Evolutionary conservation across 768 basidiomycete genomes (phyloP), one percentile per base, ranked within the genome.

Genomic region (Clavaria fumosa): DNA sequence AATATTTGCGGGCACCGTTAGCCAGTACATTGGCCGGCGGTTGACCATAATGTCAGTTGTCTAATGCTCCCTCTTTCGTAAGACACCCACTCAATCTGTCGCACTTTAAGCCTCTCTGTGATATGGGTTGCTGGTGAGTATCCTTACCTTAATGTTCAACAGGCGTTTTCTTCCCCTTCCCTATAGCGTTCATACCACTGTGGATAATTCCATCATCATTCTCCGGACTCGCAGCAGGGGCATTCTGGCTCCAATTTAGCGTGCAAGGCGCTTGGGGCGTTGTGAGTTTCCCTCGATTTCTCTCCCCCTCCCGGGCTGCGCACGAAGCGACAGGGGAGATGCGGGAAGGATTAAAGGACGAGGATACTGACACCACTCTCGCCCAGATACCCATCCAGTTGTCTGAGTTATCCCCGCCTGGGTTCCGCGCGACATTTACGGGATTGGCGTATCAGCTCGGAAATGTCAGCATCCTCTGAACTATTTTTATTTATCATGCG

Each of bases 231-330:
- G 50, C 82, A 0, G 84, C 83, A 0, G 85, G 85, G 6, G 88
- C 85, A 1, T 93, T 91, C 59, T 86, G 71, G 47, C 62, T 88
- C 11, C 86, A 90, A 50, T 72, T 84, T 45, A 84, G 83, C 35
- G 83, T 91, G 0, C 89, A 93, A 53, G 86, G 85, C 2, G 86
- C 84, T 24, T 88, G 83, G 82, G 84, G 84, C 47, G 77, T 85
- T 7, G 81, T 85, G 50, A 45, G 78, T 14, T 28, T 9, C 14
- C 9, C 9, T 9, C 26, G 26, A 9, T 14, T 28, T 28, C 26
- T 28, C 9, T 28, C 14, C 26, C 9, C 26, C 9, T n/a, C n/a
- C n/a, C n/a, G n/a, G n/a, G n/a, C n/a, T n/a, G n/a, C n/a, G n/a
- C n/a, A n/a, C n/a, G n/a, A n/a, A n/a, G n/a, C n/a, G n/a, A n/a